phyloP scores from a whole-genome alignment of 2,329 filamentous ascomycete genomes.

The Knoxdaviesia capensis region DNA sequence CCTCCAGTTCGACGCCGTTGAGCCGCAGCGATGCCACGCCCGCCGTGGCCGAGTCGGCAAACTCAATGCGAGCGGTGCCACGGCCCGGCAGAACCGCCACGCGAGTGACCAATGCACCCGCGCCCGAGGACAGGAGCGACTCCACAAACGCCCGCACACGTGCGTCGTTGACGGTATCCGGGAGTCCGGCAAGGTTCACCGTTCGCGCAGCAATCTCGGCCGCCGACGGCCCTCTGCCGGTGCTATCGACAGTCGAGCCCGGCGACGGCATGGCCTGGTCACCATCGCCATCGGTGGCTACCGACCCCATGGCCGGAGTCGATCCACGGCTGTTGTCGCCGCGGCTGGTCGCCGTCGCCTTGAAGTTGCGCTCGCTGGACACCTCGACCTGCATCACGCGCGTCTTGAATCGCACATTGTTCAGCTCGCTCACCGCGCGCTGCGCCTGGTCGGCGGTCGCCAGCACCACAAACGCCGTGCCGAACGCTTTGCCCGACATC shows the following conservation, averaged over 20 bases:
- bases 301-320: conserved; percentile 12
- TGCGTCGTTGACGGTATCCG: conserved; percentile 81
- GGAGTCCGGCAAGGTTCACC: conserved; percentile 64
- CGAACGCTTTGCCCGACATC: conserved; percentile 47
- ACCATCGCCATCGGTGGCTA: conserved; percentile 10
- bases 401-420: conserved; percentile 49
- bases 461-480: conserved; percentile 66
- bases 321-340: conserved; percentile 8
- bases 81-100: conserved; percentile 56
- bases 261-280: conserved; percentile 3
- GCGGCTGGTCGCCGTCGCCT: conserved; percentile 27
- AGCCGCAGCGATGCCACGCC: conserved; percentile 49
- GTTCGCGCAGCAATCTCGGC: conserved; percentile 39
- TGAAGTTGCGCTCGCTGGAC: conserved; percentile 34
- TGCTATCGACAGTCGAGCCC: conserved; percentile 13
- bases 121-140: conserved; percentile 18
- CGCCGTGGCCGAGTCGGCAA: conserved; percentile 44
- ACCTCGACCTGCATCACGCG: conserved; percentile 47
- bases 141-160: conserved; percentile 58
- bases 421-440: conserved; percentile 43
- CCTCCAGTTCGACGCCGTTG: conserved; percentile 33
- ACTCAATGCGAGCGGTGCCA: conserved; percentile 74
- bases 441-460: conserved; percentile 48
- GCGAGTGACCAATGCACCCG: conserved; percentile 52
- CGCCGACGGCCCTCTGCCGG: conserved; percentile 13